A percentile compares a stretch with the other conserved stretches of the same genome.
Evolutionary conservation across 768 basidiomycete genomes (phyloP).

Genomic region (Lactarius hengduanensis): DNA sequence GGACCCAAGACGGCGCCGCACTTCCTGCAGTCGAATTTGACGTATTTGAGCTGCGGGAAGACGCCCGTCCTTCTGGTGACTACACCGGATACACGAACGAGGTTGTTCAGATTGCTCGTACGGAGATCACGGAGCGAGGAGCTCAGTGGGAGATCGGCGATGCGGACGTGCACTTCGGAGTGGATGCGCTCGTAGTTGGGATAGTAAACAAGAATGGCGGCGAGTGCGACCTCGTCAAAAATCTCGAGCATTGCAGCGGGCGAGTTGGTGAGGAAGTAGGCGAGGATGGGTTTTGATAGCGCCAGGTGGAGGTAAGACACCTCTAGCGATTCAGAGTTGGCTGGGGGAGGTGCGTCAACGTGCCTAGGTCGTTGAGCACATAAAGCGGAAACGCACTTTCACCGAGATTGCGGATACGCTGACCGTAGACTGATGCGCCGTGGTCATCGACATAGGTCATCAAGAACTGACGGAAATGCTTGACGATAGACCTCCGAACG

Average conservation of each 20-base stretch:
- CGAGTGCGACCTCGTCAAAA: slow-evolving; percentile 93
- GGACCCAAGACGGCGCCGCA: slow-evolving; percentile 94
- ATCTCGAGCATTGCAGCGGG: slow-evolving; percentile 90
- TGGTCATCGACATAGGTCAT: slow-evolving; percentile 95
- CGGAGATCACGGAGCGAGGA: slow-evolving; percentile 92
- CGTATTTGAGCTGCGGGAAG: slow-evolving; percentile 99
- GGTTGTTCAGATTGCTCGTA: slow-evolving; percentile 87
- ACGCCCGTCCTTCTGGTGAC: slow-evolving; percentile 95
- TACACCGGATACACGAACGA: slow-evolving; percentile 93
- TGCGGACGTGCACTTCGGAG: slow-evolving; percentile 95
- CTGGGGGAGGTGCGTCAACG: slow-evolving; percentile 42
- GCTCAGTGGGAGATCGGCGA: slow-evolving; percentile 88
- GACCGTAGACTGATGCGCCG: slow-evolving; percentile 90
- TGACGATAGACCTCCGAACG: slow-evolving; percentile 84
- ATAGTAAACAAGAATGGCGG: slow-evolving; percentile 93
- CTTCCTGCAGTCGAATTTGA: slow-evolving; percentile 97
- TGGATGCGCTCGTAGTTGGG: slow-evolving; percentile 97
- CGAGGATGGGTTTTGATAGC: slow-evolving; percentile 88
- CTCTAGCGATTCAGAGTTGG: slow-evolving; percentile 95
- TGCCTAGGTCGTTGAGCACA: neutral
- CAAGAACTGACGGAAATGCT: slow-evolving; percentile 92
- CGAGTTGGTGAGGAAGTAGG: slow-evolving; percentile 96
- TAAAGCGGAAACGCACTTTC: slow-evolving; percentile 65
- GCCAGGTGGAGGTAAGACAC: slow-evolving; percentile 96
- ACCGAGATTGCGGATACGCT: slow-evolving; percentile 88